Conservation (phyloP, 768 basidiomycete species). For the Pleurotus salmoneostramineus region DNA sequence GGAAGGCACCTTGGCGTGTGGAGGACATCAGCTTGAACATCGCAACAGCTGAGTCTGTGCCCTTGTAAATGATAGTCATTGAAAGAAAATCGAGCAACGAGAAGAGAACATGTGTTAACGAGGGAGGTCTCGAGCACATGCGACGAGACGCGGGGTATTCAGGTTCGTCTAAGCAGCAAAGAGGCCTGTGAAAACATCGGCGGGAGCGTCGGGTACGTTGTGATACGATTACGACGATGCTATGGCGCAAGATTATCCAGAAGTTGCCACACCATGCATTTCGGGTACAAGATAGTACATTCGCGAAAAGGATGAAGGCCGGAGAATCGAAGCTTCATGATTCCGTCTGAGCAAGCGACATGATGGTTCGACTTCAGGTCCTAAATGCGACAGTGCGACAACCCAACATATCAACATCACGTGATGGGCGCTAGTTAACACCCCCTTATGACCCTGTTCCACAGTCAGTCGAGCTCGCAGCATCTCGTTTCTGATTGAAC, state of each 20-base stretch:
- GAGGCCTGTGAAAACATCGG: neutral
- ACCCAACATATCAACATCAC: too few species aligned
- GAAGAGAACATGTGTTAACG: neutral
- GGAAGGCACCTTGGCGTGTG: too few species aligned
- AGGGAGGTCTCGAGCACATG: neutral
- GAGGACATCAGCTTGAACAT: too few species aligned
- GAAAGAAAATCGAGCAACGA: neutral
- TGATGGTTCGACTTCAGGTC: too few species aligned
- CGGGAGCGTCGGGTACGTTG: neutral
- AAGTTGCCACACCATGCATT: neutral
- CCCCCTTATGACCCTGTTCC: too few species aligned
- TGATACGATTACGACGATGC: neutral
- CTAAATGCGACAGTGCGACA: too few species aligned
- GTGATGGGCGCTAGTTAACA: too few species aligned
- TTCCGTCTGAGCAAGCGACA: too few species aligned
- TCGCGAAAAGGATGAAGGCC: neutral
- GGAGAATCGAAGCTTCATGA: too few species aligned
- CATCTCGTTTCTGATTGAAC: neutral
- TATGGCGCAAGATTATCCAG: neutral
- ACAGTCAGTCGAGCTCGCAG: neutral
- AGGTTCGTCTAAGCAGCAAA: neutral
- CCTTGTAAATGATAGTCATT: too few species aligned
- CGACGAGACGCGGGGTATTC: neutral
- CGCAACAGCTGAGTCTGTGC: too few species aligned
- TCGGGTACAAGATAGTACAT: neutral